These are phyloP conservation scores for Ailanthus altissimus DNA, from an alignment of 345 rosid species.

Conservation along the genomic window DNA sequence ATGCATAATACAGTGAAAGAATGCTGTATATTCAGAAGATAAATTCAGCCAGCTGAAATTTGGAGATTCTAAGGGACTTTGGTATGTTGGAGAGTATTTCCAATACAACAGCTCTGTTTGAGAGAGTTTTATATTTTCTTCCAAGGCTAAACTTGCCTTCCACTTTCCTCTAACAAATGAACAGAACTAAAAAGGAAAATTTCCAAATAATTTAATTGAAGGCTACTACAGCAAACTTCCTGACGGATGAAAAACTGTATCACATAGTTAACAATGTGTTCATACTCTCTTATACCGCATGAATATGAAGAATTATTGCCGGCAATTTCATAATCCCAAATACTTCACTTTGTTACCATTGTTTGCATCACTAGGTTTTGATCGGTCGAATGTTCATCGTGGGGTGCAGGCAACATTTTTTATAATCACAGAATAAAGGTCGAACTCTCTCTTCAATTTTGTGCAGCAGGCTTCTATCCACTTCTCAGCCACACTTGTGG, in stretches of 20 bases:
- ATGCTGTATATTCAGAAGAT: no score
- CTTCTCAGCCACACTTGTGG: constrained; percentile 94
- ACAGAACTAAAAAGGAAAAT: neutral
- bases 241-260: neutral
- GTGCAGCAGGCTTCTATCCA: constrained; percentile 89
- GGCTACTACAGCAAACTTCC: neutral
- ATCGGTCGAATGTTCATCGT: constrained; percentile 28
- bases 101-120: no score
- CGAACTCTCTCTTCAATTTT: constrained; percentile 83
- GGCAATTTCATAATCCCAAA: constrained; percentile 23
- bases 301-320: neutral
- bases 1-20: no score
- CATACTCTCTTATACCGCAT: neutral
- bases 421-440: constrained; percentile 69
- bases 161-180: neutral
- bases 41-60: no score
- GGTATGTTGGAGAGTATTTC: no score
- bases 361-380: constrained; percentile 28
- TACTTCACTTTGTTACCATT: constrained; percentile 38
- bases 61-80: no score
- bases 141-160: neutral
- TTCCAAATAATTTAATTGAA: neutral
- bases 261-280: neutral
- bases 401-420: constrained; percentile 67
- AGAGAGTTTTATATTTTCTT: no score